Evolutionary conservation across 495 filamentous ascomycete genomes (phyloP).

Genomic region (Letharia lupina): DNA sequence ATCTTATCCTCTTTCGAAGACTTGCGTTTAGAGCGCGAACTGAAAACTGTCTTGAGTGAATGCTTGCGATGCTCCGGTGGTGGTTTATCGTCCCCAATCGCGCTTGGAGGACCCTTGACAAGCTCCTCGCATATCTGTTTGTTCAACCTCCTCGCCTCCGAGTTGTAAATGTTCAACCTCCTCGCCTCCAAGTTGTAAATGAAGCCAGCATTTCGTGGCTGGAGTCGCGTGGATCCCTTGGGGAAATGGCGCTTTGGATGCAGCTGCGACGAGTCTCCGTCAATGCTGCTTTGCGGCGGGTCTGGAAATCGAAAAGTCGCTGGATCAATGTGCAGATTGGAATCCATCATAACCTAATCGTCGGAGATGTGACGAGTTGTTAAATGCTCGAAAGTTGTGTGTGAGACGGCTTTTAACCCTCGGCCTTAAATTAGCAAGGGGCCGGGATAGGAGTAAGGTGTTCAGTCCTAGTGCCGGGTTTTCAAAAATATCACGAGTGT

Average conservation of each 20-base stretch:
- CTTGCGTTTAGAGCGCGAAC: constrained; percentile 4
- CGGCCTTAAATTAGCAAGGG: not conserved
- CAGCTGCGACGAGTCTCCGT: not conserved
- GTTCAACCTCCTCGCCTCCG: not conserved
- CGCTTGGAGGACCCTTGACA: not conserved
- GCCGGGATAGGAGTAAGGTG: not conserved
- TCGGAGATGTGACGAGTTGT: not conserved
- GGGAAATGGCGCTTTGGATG: not conserved
- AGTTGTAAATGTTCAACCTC: not conserved
- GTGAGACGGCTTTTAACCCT: not conserved
- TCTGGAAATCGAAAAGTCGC: not conserved
- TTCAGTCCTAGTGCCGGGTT: not conserved
- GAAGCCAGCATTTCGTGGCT: not conserved
- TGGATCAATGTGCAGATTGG: not conserved
- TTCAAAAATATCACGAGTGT: too few species aligned
- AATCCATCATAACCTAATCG: not conserved
- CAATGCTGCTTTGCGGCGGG: not conserved
- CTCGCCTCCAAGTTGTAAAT: not conserved
- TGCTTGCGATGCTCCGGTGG: not conserved
- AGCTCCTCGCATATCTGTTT: constrained; percentile 3
- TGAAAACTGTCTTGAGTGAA: constrained; percentile 8
- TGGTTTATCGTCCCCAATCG: not conserved
- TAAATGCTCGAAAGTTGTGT: not conserved
- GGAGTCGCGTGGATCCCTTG: not conserved
- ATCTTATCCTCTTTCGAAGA: not conserved